Evolutionary conservation across 495 filamentous ascomycete genomes (phyloP), one percentile per base, ranked within the genome.

Genomic region (Bathelium albidoporum): DNA sequence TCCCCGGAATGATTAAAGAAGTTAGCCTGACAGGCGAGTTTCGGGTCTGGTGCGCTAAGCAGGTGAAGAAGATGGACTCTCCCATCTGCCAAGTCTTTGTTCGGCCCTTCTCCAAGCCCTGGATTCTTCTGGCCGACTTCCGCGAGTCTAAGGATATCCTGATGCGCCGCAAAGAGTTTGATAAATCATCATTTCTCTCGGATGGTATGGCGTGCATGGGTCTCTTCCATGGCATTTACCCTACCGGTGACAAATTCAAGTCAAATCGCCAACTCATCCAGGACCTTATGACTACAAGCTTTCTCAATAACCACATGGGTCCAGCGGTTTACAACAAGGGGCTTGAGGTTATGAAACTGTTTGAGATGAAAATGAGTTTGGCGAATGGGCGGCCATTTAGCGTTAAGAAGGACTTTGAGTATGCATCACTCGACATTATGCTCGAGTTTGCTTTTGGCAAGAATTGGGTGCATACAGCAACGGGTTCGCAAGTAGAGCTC

Each of bases 381-480:
- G 34, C 59, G 29, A 36, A 43, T n/a, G 59, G 34, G 26, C 59
- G 36, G 22, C 31, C 59, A 1, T 61, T 41, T 14, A n/a, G 12
- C 22, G 59, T 73, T 9, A 10, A n/a, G 22, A 26, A 73, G 16
- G 77, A 81, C 58, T 68, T 80, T 32, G 66, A 64, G 7, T 63
- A 69, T 44, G 59, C 63, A 32, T 69, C 74, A 0, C 63, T 79
- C 4, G 77, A 80, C 61, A 63, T 70, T 28, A 73, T 79, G 41
- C 69, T 71, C 31, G 72, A 68, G 14, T 64, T 65, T 10, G 63
- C 69, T 20, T 73, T 79, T 60, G 75, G 74, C 11, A 62, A 28
- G 52, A 53, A 61, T 1, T 41, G 7, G 44, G 44, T 10, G n/a
- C 44, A 49, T 20, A 3, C 5, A 3, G 44, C 44, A 49, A 49